Evolutionary conservation across 225 moss, liverwort and hornwort genomes (phyloP), one percentile per base, ranked within the genome.

Genomic region (Straminergon stramineum): DNA sequence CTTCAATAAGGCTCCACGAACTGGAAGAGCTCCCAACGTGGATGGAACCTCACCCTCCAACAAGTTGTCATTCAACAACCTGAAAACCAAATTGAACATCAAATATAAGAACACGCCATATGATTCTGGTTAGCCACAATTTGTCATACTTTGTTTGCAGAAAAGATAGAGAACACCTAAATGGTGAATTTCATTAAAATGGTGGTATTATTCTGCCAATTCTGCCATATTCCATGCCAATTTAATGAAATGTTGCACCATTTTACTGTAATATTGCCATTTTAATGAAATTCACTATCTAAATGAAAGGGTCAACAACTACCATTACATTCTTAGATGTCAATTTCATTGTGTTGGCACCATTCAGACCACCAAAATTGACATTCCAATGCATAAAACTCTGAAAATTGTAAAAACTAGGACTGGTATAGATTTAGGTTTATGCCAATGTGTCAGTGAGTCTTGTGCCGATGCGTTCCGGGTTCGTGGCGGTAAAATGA

Each of bases 1-100:
- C 99, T 99, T 97, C 75, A 96, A 91, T 34, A 91, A 87, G 17
- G 96, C 97, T 74, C 99, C 99, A 63, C 94, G 95, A 70, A 97
- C 87, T 63, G 94, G 92, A 53, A 95, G 93, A 56, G 99, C 96
- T 84, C 97, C 99, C 88, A 99, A 90, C 30, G 91, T 83, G 78
- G 93, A 37, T 84, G 99, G 97, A 89, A 99, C 95, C 89, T 93
- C 89, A 89, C 99, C 99, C 80, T 91, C 95, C 41, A 99, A 45
- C 35, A 88, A 58, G 88, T 99, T 99, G 79, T 96, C 92, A 88
- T 99, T 95, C 67, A 99, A 65, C 86, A 95, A 95, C 89, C 99
- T 99, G 77, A 66, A 62, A 73, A 17, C 17, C n/a, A 79, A 45
- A 43, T n/a, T 51, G 20, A 57, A 30, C 79, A 52, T 52, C 24